Evolutionary conservation across 371 early-diverging fungal species (phyloP), one percentile per base, ranked within the genome.

Genomic region (Syncephalastrum sp.): DNA sequence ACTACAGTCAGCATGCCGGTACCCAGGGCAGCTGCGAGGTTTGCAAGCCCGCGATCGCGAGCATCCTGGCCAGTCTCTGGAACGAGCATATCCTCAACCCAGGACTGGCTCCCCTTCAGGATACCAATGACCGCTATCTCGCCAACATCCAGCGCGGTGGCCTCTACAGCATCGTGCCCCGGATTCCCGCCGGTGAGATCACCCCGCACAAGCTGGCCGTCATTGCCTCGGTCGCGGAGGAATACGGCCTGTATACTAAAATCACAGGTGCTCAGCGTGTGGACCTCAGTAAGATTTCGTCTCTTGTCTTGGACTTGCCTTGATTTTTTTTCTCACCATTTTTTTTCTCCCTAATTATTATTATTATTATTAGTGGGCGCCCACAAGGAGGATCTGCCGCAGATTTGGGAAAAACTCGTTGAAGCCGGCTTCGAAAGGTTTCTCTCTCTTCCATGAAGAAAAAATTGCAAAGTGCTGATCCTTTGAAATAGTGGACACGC

Each of bases 91-190:
- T 87, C 21, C 57, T 88, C 57, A 77, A 82, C 48, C 74, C 72
- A 42, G 42, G 17, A 3, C 49, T 67, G 45, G 69, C 70, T 16
- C 63, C 77, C 5, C 62, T 86, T 24, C 88, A 87, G 66, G 88
- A 88, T 63, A 88, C 88, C 12, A 88, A 87, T 60, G 88, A 88
- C 60, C 76, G 84, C n/a, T 87, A 77, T 64, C 60, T 88, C 13
- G 88, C 84, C 55, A 87, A 87, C 60, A 86, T 88, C 44, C 87
- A 87, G 67, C 77, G 88, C 44, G 86, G 83, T 53, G 88, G 88
- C 17, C 69, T 79, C n/a, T 88, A 81, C 59, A 84, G 84, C 27
- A 82, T 88, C 15, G 82, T 88, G 4, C 88, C 88, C 47, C 78
- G 88, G 60, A 74, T 88, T 38, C 67, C 87, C 13, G 88, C 79